A percentile compares a stretch with the other conserved stretches of the same genome.
Evolutionary conservation across 352 stramenopile species (phyloP).

Genomic region (Pythium insidiosum): DNA sequence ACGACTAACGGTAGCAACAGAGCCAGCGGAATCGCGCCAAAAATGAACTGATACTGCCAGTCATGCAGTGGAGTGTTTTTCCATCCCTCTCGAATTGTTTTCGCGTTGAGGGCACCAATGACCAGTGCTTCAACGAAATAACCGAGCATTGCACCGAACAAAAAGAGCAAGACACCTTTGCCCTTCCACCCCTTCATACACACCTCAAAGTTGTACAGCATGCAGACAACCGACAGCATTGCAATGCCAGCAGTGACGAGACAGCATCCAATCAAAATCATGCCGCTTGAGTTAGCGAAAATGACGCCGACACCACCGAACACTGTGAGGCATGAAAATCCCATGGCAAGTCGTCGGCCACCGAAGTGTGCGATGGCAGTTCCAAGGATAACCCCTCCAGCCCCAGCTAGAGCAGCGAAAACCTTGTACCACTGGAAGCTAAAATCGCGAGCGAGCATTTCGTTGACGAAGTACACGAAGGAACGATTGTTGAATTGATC

Average conservation of each 20-base stretch:
- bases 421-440: conserved; percentile 65
- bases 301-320: conserved; percentile 57
- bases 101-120: conserved; percentile 62
- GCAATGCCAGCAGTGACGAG: conserved; percentile 53
- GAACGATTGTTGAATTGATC: conserved; percentile 83
- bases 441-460: conserved; percentile 28
- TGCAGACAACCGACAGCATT: conserved; percentile 68
- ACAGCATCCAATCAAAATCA: conserved; percentile 69
- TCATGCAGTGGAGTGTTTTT: conserved; percentile 57
- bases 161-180: conserved; percentile 82
- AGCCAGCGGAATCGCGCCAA: conserved; percentile 57
- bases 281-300: conserved; percentile 51
- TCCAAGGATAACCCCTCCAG: conserved; percentile 40
- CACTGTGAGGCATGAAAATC: conserved; percentile 42
- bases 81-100: conserved; percentile 53
- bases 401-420: conserved; percentile 46
- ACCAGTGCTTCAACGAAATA: conserved; percentile 77
- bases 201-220: conserved; percentile 86
- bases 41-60: conserved; percentile 80
- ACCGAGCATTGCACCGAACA: conserved; percentile 53
- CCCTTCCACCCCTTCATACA: conserved; percentile 83
- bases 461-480: conserved; percentile 78
- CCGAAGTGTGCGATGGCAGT: conserved; percentile 41
- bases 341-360: conserved; percentile 61
- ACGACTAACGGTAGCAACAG: conserved; percentile 47